These are phyloP conservation scores for Globisporangium camurandrum DNA, from an alignment of 352 stramenopile genomes.

Conservation along the genomic window DNA sequence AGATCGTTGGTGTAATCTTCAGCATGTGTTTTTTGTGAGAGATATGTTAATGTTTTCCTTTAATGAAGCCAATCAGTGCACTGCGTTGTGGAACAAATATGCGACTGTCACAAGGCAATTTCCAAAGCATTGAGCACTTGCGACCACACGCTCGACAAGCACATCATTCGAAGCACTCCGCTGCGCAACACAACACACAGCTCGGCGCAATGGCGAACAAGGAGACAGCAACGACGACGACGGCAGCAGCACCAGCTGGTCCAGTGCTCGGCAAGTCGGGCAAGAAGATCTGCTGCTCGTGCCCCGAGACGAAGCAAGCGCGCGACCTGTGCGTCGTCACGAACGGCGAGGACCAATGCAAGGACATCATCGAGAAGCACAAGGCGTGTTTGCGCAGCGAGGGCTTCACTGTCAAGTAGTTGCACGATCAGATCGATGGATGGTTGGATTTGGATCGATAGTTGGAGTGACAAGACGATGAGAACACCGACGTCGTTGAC, in stretches of 20 bases:
- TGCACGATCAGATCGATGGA: too few relatives aligned
- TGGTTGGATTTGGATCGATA: not conserved
- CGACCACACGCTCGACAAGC: not conserved
- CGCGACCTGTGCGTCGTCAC: slow-evolving; percentile 89
- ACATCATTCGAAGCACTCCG: not conserved
- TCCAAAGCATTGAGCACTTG: not conserved
- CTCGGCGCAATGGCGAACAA: slow-evolving; percentile 45
- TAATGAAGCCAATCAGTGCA: too few relatives aligned
- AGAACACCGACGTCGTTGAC: not conserved
- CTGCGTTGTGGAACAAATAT: too few relatives aligned
- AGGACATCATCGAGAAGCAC: slow-evolving; percentile 95
- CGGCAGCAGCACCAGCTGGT: slow-evolving; percentile 12
- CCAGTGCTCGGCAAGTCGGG: slow-evolving; percentile 89
- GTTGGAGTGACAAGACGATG: too few relatives aligned
- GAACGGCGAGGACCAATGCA: slow-evolving; percentile 90
- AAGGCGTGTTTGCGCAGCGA: slow-evolving; percentile 95
- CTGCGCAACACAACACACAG: too few relatives aligned
- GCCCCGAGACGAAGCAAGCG: slow-evolving; percentile 93
- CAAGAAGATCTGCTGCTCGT: slow-evolving; percentile 99
- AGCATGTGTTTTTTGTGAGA: too few relatives aligned
- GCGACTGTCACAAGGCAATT: slow-evolving; percentile 6
- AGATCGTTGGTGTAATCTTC: too few relatives aligned
- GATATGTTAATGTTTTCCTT: not conserved
- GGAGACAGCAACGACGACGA: slow-evolving; percentile 17
- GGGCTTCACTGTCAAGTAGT: slow-evolving; percentile 92